Base-by-base conservation (phyloP, 2,329 filamentous ascomycete species). In the Colletotrichum higginsianum region DNA sequence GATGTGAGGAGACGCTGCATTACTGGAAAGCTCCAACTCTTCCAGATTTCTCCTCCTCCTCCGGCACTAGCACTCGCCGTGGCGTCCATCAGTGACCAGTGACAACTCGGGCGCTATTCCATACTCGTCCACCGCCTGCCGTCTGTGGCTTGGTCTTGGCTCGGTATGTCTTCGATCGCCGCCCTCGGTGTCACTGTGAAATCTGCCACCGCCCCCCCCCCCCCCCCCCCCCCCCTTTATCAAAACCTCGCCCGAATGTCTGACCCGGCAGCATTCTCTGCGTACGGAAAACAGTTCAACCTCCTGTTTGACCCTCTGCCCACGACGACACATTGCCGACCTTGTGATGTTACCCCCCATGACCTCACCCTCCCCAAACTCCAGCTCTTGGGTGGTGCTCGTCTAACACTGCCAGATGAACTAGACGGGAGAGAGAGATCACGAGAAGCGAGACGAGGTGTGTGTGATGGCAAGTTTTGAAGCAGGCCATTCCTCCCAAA, bases 51-150 rank as follows among this genome's bases (percentile, higher is more conserved):
- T 21, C n/a, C 30, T 42, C 44, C 26, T 61, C 21, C 38, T 57
- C 44, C n/a, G 50, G 30, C 35, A 62, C 23, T 46, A 30, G 38
- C 35, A 67, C 38, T 38, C 38, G 50, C 23, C 46, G 57, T 71
- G 44, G 64, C 57, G 35, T 67, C 57, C 18, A 26, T 52, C 57
- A 35, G 35, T 57, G 35, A 26, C n/a, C 57, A 35, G 35, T 57
- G 35, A 26, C n/a, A 44, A n/a, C 9, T 15, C 26, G 26, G 44
- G 26, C 50, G 47, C 23, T 40, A 57, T 62, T 44, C 50, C 68
- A 50, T 50, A 50, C 61, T 62, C 18, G 35, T 61, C 23, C 58
- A 26, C 26, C 26, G 4, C 42, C 35, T n/a, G 13, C 40, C 67
- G n/a, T 42, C 60, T 52, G 56, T 67, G 56, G n/a, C 57, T 56